Base-by-base conservation (phyloP, 768 basidiomycete genomes). In the Rhizopogon roseolus region DNA sequence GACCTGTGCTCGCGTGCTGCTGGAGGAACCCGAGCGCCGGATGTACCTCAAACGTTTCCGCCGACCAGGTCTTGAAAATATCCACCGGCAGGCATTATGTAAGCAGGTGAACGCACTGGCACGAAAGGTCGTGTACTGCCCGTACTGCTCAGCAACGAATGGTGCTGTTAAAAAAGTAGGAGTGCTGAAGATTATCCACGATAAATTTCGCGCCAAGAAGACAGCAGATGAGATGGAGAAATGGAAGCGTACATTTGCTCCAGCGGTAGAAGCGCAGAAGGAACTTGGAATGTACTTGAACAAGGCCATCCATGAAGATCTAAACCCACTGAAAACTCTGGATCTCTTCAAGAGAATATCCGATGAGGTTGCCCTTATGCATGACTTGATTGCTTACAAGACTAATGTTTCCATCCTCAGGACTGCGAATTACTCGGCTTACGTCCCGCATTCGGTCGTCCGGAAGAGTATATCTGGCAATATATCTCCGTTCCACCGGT, bases 391-490 rank as follows among this genome's bases (percentile, higher is more conserved):
- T 22, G 14, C 39, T 57, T 37, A 61, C n/a, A 4, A 5, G 19
- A 22, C 32, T 48, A 36, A 48, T 22, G 14, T 46, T 52, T 17
- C 53, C 16, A 57, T 39, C 2, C 46, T 32, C 57, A 96, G 91
- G 97, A 99, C 62, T 96, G 93, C 65, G 97, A 99, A 70, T 74
- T 99, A 42, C 78, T 99, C 10, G 96, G 97, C 2, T 70, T 98
- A 54, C 85, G 90, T 54, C 97, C 97, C 1, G 80, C 80, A 13
- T 86, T 85, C 64, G 95, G 96, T 44, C 75, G 97, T 50, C 97
- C 97, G 9, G 97, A 99, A 73, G 90, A 98, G 67, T 97, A 93
- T 62, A 84, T 99, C 49, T 99, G 97, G 96, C 96, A 98, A 69
- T 99, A 98, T 69, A 83, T 99, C 13, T 96, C 94, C 22, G 97